Conservation (phyloP, 805 yeast species). For the Candida odintsovae region DNA sequence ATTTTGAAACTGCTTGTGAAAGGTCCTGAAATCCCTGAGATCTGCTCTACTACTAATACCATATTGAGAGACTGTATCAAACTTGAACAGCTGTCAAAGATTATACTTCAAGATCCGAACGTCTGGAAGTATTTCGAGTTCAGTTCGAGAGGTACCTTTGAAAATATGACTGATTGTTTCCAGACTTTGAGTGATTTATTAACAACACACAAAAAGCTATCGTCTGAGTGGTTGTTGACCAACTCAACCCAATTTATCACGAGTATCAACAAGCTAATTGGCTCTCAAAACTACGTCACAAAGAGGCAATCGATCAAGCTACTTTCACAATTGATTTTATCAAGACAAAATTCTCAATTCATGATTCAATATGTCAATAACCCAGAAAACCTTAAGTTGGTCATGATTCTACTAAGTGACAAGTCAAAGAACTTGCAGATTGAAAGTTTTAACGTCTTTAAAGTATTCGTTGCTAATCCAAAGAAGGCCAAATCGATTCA, state of each 20-base stretch:
- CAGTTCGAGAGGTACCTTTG: conserved; percentile 73
- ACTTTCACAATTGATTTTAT: conserved; percentile 63
- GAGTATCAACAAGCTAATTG: conserved; percentile 63
- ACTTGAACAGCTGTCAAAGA: conserved; percentile 61
- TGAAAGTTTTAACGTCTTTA: conserved; percentile 91
- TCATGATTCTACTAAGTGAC: conserved; percentile 83
- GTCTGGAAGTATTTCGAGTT: conserved; percentile 84
- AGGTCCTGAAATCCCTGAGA: conserved; percentile 71
- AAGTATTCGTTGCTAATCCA: conserved; percentile 95
- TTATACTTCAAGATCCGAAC: conserved; percentile 50
- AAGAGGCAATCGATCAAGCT: conserved; percentile 85
- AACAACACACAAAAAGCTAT: conserved; percentile 61
- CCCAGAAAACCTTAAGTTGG: conserved; percentile 75
- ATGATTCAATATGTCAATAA: conserved; percentile 76
- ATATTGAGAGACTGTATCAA: conserved; percentile 83
- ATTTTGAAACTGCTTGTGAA: conserved; percentile 55
- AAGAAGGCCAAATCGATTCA: conserved; percentile 72
- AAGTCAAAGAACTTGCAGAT: conserved; percentile 82
- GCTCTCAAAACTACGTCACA: conserved; percentile 81
- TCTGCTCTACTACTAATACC: conserved; percentile 67
- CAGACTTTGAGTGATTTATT: conserved; percentile 68
- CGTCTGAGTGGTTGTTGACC: conserved; percentile 57
- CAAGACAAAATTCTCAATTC: conserved; percentile 62
- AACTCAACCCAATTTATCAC: conserved; percentile 55
- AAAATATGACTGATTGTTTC: conserved; percentile 86